Percentiles rank a stretch among this genome's conserved stretches.
Conservation (phyloP, 2,329 filamentous ascomycete species). For the Scytalidium sp. region DNA sequence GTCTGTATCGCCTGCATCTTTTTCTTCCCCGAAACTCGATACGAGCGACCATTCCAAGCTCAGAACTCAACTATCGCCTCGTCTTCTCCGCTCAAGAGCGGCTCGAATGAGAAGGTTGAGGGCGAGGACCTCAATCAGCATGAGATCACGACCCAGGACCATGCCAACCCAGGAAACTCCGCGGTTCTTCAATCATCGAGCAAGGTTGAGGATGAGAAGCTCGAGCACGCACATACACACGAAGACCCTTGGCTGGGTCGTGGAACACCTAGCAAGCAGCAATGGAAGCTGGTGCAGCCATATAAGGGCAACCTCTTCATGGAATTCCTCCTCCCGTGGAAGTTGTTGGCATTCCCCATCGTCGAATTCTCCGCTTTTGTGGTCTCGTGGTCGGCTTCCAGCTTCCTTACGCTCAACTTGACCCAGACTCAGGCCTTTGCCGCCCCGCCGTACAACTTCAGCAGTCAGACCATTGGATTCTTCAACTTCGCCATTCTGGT, state of each 20-base stretch:
- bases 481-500: conserved; percentile 49
- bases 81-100: conserved; percentile 12
- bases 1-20: conserved; percentile 51
- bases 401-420: conserved; percentile 57
- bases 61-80: no score
- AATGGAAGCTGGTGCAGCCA: conserved; percentile 52
- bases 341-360: conserved; percentile 60
- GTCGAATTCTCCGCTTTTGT: conserved; percentile 60
- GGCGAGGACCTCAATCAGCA: not conserved
- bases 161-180: not conserved
- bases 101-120: conserved; percentile 16
- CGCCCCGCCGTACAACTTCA: conserved; percentile 25
- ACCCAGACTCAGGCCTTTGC: conserved; percentile 42
- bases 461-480: conserved; percentile 43
- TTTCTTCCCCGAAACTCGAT: conserved; percentile 63
- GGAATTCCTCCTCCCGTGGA: conserved; percentile 60
- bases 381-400: conserved; percentile 56
- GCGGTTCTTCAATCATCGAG: no score
- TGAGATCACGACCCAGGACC: conserved; percentile 14
- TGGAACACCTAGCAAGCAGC: conserved; percentile 50
- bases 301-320: conserved; percentile 44
- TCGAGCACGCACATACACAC: conserved; percentile 33
- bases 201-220: conserved; percentile 19
- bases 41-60: no score
- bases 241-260: conserved; percentile 53